These are phyloP conservation scores for Bipolaris cookei DNA, from an alignment of 2,329 filamentous ascomycete species.

Conservation along the genomic window DNA sequence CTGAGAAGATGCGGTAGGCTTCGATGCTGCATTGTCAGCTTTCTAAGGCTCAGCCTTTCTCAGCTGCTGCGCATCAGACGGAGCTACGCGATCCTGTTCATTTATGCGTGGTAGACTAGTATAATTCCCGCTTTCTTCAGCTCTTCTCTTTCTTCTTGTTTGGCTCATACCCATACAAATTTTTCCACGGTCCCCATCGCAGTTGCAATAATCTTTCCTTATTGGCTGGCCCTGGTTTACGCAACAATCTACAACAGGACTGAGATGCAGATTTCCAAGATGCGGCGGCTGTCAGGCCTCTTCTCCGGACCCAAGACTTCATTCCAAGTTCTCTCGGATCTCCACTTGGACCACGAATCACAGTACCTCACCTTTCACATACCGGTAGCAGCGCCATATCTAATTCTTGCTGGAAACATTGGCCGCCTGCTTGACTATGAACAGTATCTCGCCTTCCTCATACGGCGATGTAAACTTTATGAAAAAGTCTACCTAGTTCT, in stretches of 20 bases:
- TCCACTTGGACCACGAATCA: constrained; percentile 37
- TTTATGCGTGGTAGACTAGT: neutral
- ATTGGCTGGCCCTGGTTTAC: neutral
- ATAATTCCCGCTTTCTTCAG: neutral
- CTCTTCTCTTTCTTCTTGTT: neutral
- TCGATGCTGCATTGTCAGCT: constrained; percentile 9
- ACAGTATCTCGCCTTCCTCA: constrained; percentile 39
- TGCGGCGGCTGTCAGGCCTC: constrained; percentile 34
- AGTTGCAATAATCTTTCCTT: neutral
- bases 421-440: constrained; percentile 43
- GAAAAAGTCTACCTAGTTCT: constrained; percentile 41
- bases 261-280: constrained; percentile 16
- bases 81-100: neutral
- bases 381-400: constrained; percentile 33
- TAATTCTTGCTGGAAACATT: constrained; percentile 43
- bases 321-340: constrained; percentile 44
- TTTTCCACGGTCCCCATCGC: neutral
- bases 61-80: constrained; percentile 12
- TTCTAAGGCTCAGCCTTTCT: constrained; percentile 9
- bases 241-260: neutral
- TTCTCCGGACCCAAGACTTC: constrained; percentile 33
- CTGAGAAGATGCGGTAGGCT: constrained; percentile 16
- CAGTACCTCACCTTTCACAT: constrained; percentile 45
- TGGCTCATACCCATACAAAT: neutral
- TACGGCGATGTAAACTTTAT: constrained; percentile 38